Conservation (phyloP, 805 yeast species). For the Ogataea trehalophila region DNA sequence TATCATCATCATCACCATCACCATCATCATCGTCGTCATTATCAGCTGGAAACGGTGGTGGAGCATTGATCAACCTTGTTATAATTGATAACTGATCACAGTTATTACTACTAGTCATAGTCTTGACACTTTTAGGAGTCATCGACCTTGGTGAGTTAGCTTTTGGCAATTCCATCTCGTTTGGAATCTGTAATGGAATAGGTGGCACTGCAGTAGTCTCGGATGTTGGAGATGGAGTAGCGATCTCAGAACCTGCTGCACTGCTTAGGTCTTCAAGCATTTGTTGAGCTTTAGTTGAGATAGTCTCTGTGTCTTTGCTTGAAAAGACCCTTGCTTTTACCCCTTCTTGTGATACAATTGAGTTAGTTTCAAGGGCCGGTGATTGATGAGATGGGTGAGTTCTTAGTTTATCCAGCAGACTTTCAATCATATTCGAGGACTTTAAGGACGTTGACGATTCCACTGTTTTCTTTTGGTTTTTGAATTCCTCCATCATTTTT, state of each 20-base stretch:
- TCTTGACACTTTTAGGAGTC: background rate
- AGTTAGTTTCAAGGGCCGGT: no score
- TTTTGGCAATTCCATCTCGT: no score
- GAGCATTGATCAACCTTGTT: slow-evolving; percentile 20
- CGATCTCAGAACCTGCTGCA: background rate
- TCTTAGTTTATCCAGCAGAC: slow-evolving; percentile 19
- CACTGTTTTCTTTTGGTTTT: slow-evolving; percentile 14
- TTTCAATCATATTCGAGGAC: slow-evolving; percentile 17
- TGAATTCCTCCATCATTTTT: slow-evolving; percentile 41
- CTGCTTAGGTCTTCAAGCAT: slow-evolving; percentile 16
- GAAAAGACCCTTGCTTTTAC: background rate
- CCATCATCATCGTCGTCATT: slow-evolving; percentile 2
- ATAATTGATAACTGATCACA: slow-evolving; percentile 17
- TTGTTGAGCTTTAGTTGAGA: slow-evolving; percentile 17
- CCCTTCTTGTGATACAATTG: background rate
- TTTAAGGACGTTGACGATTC: background rate
- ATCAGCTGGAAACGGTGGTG: slow-evolving; percentile 9
- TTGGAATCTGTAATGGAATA: background rate
- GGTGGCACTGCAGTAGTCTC: background rate
- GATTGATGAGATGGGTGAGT: slow-evolving; percentile 6
- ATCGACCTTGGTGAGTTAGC: no score
- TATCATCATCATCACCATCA: slow-evolving; percentile 7
- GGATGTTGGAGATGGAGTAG: no score
- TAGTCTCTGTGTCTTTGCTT: slow-evolving; percentile 13
- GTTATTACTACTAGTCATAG: slow-evolving; percentile 1